Evolutionary conservation across 2,329 filamentous ascomycete genomes (phyloP).

Genomic region (Ambrosiella xylebori): DNA sequence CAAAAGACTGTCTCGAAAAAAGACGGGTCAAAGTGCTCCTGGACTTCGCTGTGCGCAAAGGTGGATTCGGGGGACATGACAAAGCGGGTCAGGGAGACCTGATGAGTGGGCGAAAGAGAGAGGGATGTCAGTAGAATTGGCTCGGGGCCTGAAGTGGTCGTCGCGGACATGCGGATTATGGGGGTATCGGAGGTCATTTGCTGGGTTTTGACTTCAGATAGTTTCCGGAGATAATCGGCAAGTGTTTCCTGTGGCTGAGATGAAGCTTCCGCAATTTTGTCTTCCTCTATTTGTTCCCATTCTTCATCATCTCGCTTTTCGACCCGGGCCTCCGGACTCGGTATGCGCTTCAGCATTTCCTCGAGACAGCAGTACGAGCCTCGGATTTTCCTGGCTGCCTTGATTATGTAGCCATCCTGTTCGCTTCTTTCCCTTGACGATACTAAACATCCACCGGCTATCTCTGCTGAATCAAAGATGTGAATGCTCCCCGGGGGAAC

Average conservation of each 20-base stretch:
- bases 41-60: constrained; percentile 18
- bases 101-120: constrained; percentile 10
- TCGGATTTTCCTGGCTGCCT: constrained; percentile 20
- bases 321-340: neutral
- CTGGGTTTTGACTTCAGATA: neutral
- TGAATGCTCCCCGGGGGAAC: constrained; percentile 20
- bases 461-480: constrained; percentile 19
- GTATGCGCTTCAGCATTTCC: constrained; percentile 15
- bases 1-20: constrained; percentile 23
- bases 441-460: constrained; percentile 20
- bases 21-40: constrained; percentile 14
- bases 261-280: neutral
- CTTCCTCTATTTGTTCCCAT: neutral
- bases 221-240: constrained; percentile 10
- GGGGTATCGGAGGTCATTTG: neutral
- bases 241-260: neutral
- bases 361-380: constrained; percentile 20
- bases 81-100: constrained; percentile 17
- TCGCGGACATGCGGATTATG: constrained; percentile 7
- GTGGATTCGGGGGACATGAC: constrained; percentile 19
- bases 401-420: constrained; percentile 21
- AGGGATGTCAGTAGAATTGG: constrained; percentile 8
- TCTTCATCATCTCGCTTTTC: neutral
- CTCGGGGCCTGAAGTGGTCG: constrained; percentile 1
- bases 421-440: constrained; percentile 17